Percentiles rank a stretch among this genome's conserved stretches.
phyloP scores from a whole-genome alignment of 208 protist genomes.

The Trypanosoma lewisi region DNA sequence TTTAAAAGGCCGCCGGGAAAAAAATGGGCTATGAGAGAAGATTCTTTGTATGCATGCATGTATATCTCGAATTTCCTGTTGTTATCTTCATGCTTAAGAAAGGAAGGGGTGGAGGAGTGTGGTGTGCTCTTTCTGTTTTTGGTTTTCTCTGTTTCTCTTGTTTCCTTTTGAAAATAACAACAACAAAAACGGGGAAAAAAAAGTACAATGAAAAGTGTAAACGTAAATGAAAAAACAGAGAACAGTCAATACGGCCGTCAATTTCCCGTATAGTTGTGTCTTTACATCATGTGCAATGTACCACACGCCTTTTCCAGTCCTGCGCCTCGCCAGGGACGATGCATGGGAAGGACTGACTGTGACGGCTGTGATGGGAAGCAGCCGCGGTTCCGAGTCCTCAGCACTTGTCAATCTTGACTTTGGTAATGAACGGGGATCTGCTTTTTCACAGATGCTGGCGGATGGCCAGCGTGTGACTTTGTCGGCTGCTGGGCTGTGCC shows the following conservation, averaged over 20 bases:
- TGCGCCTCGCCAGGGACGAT: constrained; percentile 6
- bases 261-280: constrained; percentile 16
- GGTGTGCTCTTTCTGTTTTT: no score
- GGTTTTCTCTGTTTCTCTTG: no score
- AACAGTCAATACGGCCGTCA: not conserved
- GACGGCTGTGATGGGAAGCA: constrained; percentile 11
- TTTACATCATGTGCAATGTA: constrained; percentile 23
- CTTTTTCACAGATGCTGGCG: constrained; percentile 14
- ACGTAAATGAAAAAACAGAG: not conserved
- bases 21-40: no score
- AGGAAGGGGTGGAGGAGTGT: no score
- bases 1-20: no score
- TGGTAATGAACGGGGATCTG: constrained; percentile 4
- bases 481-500: constrained; percentile 4
- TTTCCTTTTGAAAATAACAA: not conserved
- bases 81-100: no score
- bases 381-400: not conserved
- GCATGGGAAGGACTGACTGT: constrained; percentile 1
- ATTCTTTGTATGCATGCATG: no score
- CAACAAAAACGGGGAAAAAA: not conserved
- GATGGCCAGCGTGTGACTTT: constrained; percentile 6
- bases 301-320: constrained; percentile 18
- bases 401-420: constrained; percentile 16
- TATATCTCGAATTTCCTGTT: no score
- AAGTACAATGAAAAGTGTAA: constrained; percentile 3